Base-by-base conservation (phyloP, 345 rosid genomes). In the Syzygium aromaticum region DNA sequence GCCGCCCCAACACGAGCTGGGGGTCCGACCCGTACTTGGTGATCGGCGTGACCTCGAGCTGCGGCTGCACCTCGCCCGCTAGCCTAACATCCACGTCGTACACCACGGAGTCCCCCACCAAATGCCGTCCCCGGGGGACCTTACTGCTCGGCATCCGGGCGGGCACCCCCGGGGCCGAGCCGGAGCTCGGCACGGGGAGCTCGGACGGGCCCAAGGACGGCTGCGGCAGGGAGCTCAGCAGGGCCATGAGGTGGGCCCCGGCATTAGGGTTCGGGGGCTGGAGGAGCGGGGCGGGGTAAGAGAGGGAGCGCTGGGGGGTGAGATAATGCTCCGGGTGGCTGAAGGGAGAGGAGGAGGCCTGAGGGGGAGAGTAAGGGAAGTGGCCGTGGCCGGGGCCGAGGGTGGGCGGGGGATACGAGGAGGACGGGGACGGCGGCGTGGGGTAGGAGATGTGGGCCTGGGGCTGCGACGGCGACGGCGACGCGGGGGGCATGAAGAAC, bases 41-140 rank as follows among this genome's bases (percentile, higher is more conserved):
- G 85, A 98, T 98, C 51, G 99, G 99, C 86, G 96, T 95, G 64
- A 93, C 98, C 93, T 95, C 99, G 5, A 98, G 98, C 92, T 95
- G 95, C 4, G 98, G 96, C 90, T 95, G 97, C 85, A 89, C 87
- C 92, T 94, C 98, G 19, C 96, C 98, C 5, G 89, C 93, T 85
- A 93, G 49, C 89, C 94, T 89, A 67, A 87, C 91, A 85, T 95
- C 96, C 6, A 96, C 94, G 89, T 96, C 98, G 77, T 95, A 95
- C 21, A 88, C 92, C 8, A 91, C 94, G 57, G 89, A 89, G 38
- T 87, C 91, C 61, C 97, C 99, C 22, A 63, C 86, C 90, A 96
- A 84, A 78, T 94, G 91, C 89, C 96, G 91, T 52, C 98, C 99
- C 57, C 77, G 92, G 8, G 98, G 95, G 43, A 89, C 27, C 92